Evolutionary conservation across 1,284 basidiomycete species (phyloP).

Genomic region (Trichosporon faecale): DNA sequence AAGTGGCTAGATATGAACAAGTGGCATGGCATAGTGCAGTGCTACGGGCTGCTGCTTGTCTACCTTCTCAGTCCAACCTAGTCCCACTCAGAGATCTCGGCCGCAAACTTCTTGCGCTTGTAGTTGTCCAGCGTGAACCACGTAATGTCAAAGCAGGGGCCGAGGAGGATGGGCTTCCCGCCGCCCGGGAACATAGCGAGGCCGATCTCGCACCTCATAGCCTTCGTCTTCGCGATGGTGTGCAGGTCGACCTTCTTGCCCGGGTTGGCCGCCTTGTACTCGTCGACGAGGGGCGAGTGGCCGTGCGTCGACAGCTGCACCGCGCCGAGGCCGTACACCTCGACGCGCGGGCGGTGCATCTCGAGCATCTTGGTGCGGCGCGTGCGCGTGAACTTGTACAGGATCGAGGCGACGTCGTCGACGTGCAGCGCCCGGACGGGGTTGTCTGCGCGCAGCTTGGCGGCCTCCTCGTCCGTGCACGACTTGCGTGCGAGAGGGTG

Average conservation of each 20-base stretch:
- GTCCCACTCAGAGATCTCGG: slow-evolving; percentile 4
- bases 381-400: background rate
- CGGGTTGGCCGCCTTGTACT: background rate
- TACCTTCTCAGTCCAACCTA: background rate
- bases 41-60: background rate
- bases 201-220: background rate
- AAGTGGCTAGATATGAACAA: background rate
- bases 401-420: background rate
- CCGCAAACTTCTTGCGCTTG: background rate
- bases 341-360: background rate
- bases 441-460: too few relatives aligned
- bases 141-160: background rate
- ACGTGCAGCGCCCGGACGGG: background rate
- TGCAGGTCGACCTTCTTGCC: background rate
- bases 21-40: background rate
- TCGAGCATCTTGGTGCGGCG: background rate
- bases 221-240: background rate
- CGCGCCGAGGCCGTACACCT: background rate
- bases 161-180: background rate
- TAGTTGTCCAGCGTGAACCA: background rate
- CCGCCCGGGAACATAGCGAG: background rate
- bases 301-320: background rate
- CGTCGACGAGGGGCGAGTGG: background rate
- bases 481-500: background rate
- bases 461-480: background rate